Conservation (phyloP, 441 rosid species). For the Croton laevigatus region DNA sequence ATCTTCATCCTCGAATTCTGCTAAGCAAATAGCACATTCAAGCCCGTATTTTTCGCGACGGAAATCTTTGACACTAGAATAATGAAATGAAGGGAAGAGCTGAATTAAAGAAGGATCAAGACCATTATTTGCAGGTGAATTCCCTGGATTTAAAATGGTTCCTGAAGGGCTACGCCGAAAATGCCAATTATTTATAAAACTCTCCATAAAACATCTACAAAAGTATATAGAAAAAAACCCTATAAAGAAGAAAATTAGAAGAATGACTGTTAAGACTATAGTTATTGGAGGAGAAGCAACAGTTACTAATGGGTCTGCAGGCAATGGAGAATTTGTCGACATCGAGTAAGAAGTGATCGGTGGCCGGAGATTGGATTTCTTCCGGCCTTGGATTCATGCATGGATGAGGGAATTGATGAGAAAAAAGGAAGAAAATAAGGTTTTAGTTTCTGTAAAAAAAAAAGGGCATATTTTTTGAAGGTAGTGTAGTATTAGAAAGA, state of each 20-base stretch:
- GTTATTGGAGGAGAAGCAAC: conserved; percentile 42
- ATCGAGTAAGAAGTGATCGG: conserved; percentile 26
- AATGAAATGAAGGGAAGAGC: conserved; percentile 60
- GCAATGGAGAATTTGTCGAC: conserved; percentile 24
- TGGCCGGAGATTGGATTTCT: conserved; percentile 46
- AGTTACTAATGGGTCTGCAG: conserved; percentile 9
- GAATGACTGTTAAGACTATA: conserved; percentile 44
- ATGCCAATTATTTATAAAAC: conserved; percentile 39
- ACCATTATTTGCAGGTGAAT: conserved; percentile 34
- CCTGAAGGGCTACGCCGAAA: conserved; percentile 34
- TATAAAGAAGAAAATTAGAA: conserved; percentile 55
- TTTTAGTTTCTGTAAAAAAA: too few species aligned
- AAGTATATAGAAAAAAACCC: conserved; percentile 60
- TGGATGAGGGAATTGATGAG: conserved; percentile 19
- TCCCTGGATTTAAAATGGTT: conserved; percentile 17
- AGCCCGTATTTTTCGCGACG: conserved; percentile 52
- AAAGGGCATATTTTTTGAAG: neutral
- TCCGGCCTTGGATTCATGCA: conserved; percentile 42
- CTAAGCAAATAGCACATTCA: conserved; percentile 84
- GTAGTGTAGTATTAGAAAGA: conserved; percentile 18
- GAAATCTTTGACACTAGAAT: conserved; percentile 59
- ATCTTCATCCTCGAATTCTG: conserved; percentile 60
- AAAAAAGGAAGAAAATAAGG: neutral
- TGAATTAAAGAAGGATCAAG: conserved; percentile 58
- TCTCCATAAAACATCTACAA: conserved; percentile 52